phyloP scores from a whole-genome alignment of 2,329 filamentous ascomycete genomes.

The Talaromyces albobiverticillius region DNA sequence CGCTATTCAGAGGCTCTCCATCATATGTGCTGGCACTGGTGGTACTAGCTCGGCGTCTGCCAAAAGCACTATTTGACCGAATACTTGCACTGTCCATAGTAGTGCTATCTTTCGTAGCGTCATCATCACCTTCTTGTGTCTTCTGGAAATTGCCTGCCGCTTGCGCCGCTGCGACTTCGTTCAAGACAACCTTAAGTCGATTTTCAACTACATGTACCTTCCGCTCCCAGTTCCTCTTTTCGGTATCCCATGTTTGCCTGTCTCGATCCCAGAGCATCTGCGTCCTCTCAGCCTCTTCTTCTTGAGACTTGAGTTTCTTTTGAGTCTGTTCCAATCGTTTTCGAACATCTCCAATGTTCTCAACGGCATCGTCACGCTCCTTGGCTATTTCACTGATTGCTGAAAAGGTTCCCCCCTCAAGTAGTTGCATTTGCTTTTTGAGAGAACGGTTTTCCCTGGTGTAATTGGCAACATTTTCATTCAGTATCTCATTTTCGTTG shows the following conservation, averaged over 20 bases:
- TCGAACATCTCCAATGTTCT: slow-evolving; percentile 67
- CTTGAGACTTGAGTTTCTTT: slow-evolving; percentile 72
- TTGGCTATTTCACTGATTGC: slow-evolving; percentile 78
- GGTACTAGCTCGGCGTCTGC: slow-evolving; percentile 57
- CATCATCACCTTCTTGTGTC: slow-evolving; percentile 57
- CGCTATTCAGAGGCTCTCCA: slow-evolving; percentile 48
- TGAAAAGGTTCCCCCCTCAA: slow-evolving; percentile 85
- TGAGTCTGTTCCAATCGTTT: slow-evolving; percentile 74
- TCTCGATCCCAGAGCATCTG: slow-evolving; percentile 82
- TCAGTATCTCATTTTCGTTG: slow-evolving; percentile 71
- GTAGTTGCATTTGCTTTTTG: slow-evolving; percentile 78
- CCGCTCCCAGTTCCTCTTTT: slow-evolving; percentile 76
- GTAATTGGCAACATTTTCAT: slow-evolving; percentile 59
- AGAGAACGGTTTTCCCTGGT: slow-evolving; percentile 75
- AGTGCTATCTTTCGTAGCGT: slow-evolving; percentile 41
- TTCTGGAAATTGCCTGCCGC: slow-evolving; percentile 28
- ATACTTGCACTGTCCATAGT: slow-evolving; percentile 69
- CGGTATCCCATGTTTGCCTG: slow-evolving; percentile 78
- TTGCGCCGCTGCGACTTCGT: slow-evolving; percentile 64
- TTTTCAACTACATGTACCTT: slow-evolving; percentile 88
- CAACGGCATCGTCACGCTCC: slow-evolving; percentile 81
- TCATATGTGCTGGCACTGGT: slow-evolving; percentile 52
- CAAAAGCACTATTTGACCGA: slow-evolving; percentile 65
- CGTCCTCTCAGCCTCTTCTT: slow-evolving; percentile 76
- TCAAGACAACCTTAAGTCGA: slow-evolving; percentile 76